Conservation (phyloP, 805 yeast species). For the Cyberlindnera nakhonratchasimensis region DNA sequence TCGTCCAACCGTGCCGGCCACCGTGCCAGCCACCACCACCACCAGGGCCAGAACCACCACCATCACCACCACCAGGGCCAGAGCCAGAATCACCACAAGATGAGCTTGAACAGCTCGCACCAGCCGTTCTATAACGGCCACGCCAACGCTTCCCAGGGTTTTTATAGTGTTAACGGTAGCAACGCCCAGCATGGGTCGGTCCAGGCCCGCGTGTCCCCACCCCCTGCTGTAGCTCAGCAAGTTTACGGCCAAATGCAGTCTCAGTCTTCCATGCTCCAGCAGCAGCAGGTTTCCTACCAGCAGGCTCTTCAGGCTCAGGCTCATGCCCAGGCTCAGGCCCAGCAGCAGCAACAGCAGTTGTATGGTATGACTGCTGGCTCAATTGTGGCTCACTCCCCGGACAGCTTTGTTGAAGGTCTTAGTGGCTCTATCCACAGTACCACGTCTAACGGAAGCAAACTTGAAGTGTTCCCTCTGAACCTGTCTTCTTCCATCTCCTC, state of each 20-base stretch:
- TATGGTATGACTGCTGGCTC: slow-evolving; percentile 4
- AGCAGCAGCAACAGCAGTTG: slow-evolving; percentile 1
- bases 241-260: slow-evolving; percentile 1
- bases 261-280: slow-evolving; percentile 1
- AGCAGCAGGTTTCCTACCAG: slow-evolving; percentile 1
- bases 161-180: background rate
- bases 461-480: slow-evolving; percentile 14
- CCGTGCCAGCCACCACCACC: background rate
- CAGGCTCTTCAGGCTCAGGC: background rate
- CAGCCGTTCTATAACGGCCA: background rate
- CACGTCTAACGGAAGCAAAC: slow-evolving; percentile 5
- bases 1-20: background rate
- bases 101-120: too few relatives aligned
- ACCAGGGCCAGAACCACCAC: slow-evolving; percentile 2
- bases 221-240: slow-evolving; percentile 5
- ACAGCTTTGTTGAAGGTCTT: slow-evolving; percentile 20
- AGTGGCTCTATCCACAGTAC: slow-evolving; percentile 8
- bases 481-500: slow-evolving; percentile 26
- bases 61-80: slow-evolving; percentile 1
- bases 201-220: slow-evolving; percentile 4
- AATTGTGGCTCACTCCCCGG: slow-evolving; percentile 22
- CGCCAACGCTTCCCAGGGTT: background rate
- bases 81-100: background rate
- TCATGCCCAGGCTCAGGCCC: background rate
- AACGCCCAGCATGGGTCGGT: background rate